Percentiles rank a stretch among this genome's conserved stretches.
Evolutionary conservation across 2,329 filamentous ascomycete genomes (phyloP).

Genomic region (Ophidiomyces ophidiicola): DNA sequence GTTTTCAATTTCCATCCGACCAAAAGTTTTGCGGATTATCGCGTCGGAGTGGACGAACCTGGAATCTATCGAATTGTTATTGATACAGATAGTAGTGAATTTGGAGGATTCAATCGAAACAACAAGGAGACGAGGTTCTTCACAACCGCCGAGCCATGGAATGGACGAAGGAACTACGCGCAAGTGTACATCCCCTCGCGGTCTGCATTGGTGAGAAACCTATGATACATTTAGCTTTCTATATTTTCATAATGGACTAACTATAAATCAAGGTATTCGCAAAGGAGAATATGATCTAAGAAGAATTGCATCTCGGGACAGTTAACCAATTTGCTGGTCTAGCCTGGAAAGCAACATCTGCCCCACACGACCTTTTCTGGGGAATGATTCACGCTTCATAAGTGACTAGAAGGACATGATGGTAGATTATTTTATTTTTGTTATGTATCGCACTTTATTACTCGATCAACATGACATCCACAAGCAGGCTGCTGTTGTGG

Average conservation of each 20-base stretch:
- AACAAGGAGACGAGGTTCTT: slow-evolving; percentile 77
- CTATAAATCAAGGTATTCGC: slow-evolving; percentile 40
- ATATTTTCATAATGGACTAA: neutral
- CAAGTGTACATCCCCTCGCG: slow-evolving; percentile 82
- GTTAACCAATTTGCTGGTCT: too few species aligned
- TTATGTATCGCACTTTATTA: too few species aligned
- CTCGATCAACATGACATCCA: too few species aligned
- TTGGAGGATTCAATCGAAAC: slow-evolving; percentile 69
- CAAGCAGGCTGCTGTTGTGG: too few species aligned
- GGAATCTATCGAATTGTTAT: slow-evolving; percentile 82
- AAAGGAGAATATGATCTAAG: slow-evolving; percentile 30
- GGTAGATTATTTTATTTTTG: too few species aligned
- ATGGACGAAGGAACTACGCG: slow-evolving; percentile 74
- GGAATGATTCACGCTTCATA: too few species aligned
- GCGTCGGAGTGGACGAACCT: slow-evolving; percentile 70
- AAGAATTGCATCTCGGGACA: too few species aligned
- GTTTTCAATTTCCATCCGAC: slow-evolving; percentile 92
- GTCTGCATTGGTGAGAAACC: slow-evolving; percentile 59
- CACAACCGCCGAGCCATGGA: slow-evolving; percentile 84
- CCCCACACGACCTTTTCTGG: too few species aligned
- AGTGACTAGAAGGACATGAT: too few species aligned
- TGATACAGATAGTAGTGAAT: slow-evolving; percentile 62
- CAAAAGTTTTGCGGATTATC: slow-evolving; percentile 79
- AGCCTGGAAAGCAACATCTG: too few species aligned
- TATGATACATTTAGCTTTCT: slow-evolving; percentile 14